Conservation (phyloP, 306 rosid genomes). For the barrel medic (Medicago truncatula) region MtrunA17r5.0-ANR NC_053048.1:36110001-36110500, state of each 20-base stretch:
- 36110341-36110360: constrained; percentile 96
- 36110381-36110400: constrained; percentile 35
- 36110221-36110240: constrained; percentile 42
- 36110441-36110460: constrained; percentile 97
- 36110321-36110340: constrained; percentile 82
- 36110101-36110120: constrained; percentile 26
- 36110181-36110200: constrained; percentile 26
- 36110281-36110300: constrained; percentile 87
- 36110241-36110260: constrained; percentile 90
- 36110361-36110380: constrained; percentile 46
- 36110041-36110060: constrained; percentile 93
- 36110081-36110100: constrained; percentile 76
- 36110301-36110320: constrained; percentile 94
- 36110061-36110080: constrained; percentile 75
- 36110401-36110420: constrained; percentile 40
- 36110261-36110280: constrained; percentile 90
- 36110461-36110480: constrained; percentile 93
- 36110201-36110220: constrained; percentile 15
- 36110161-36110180: constrained; percentile 28
- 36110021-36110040: constrained; percentile 90
- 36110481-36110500: constrained; percentile 90
- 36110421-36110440: constrained; percentile 80
- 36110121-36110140: constrained; percentile 24
- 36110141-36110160: constrained; percentile 22
- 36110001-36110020: constrained; percentile 65